Conservation (phyloP, 179 eudicot genomes). For the Silene vulgaris region DNA sequence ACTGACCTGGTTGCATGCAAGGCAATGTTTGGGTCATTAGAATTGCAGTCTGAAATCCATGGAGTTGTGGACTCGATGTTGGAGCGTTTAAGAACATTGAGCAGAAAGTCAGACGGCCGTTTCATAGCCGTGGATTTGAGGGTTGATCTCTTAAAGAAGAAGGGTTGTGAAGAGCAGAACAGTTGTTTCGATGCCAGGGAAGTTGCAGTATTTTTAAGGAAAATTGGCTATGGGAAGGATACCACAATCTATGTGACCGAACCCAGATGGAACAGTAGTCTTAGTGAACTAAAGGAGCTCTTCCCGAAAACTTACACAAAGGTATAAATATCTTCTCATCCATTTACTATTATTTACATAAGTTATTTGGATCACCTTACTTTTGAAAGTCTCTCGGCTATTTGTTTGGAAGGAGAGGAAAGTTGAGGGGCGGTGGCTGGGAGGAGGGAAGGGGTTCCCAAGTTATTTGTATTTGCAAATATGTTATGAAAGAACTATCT, state of each 20-base stretch:
- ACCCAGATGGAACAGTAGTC: slow-evolving; percentile 88
- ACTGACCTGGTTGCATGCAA: slow-evolving; percentile 60
- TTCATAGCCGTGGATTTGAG: slow-evolving; percentile 90
- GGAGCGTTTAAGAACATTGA: slow-evolving; percentile 68
- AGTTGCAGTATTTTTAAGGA: slow-evolving; percentile 63
- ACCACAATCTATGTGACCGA: slow-evolving; percentile 86
- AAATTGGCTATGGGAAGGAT: slow-evolving; percentile 77
- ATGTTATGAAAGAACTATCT: too few relatives aligned
- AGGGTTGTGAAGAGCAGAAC: slow-evolving; percentile 68
- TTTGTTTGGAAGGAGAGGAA: too few relatives aligned
- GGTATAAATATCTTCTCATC: slow-evolving; percentile 36
- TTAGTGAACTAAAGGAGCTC: slow-evolving; percentile 66
- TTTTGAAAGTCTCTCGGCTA: neutral
- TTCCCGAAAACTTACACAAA: slow-evolving; percentile 97
- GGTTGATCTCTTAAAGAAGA: slow-evolving; percentile 63
- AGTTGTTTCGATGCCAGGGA: slow-evolving; percentile 81
- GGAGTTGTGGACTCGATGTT: slow-evolving; percentile 87
- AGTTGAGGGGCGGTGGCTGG: too few relatives aligned
- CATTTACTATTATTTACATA: neutral
- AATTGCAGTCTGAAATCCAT: slow-evolving; percentile 61
- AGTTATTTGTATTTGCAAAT: too few relatives aligned
- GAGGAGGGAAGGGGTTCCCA: too few relatives aligned
- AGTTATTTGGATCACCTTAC: neutral
- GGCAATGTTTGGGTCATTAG: slow-evolving; percentile 83
- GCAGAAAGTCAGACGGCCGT: slow-evolving; percentile 68